phyloP scores from a whole-genome alignment of 192 early-diverging fungal species.

The Coemansia sp. region DNA sequence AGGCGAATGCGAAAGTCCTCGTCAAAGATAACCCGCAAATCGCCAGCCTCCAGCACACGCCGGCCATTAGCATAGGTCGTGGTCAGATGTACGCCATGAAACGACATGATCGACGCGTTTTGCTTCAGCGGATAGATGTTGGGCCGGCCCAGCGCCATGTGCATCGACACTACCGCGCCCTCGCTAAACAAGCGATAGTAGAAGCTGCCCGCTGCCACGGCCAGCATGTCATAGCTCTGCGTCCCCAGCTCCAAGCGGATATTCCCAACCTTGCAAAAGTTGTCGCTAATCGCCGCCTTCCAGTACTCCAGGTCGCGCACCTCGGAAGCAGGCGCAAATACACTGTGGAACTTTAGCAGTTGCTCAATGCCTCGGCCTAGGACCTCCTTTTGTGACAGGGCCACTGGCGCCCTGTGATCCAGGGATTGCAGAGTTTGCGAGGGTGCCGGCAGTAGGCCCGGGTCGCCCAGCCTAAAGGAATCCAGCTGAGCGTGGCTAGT shows the following conservation, averaged over 20 bases:
- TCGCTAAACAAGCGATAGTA: slow-evolving; percentile 45
- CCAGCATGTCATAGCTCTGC: slow-evolving; percentile 41
- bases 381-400: slow-evolving; percentile 8
- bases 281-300: slow-evolving; percentile 11
- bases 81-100: slow-evolving; percentile 34
- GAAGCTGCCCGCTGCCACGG: slow-evolving; percentile 33
- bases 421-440: neutral
- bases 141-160: slow-evolving; percentile 32
- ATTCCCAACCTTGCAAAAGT: slow-evolving; percentile 19
- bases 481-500: neutral
- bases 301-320: slow-evolving; percentile 26
- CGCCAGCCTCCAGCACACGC: slow-evolving; percentile 40
- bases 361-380: slow-evolving; percentile 33
- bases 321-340: slow-evolving; percentile 2
- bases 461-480: neutral
- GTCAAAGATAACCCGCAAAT: slow-evolving; percentile 37
- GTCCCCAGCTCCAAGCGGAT: slow-evolving; percentile 31
- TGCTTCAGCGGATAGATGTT: slow-evolving; percentile 5
- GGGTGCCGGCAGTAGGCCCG: neutral
- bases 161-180: slow-evolving; percentile 25
- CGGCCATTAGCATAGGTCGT: slow-evolving; percentile 37
- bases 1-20: slow-evolving; percentile 29
- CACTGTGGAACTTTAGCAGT: slow-evolving; percentile 34
- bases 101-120: slow-evolving; percentile 17
- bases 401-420: neutral